A percentile compares a stretch with the other conserved stretches of the same genome.
phyloP scores from a whole-genome alignment of 202 grass and related monocot genomes.

The Panicum hallii region DNA sequence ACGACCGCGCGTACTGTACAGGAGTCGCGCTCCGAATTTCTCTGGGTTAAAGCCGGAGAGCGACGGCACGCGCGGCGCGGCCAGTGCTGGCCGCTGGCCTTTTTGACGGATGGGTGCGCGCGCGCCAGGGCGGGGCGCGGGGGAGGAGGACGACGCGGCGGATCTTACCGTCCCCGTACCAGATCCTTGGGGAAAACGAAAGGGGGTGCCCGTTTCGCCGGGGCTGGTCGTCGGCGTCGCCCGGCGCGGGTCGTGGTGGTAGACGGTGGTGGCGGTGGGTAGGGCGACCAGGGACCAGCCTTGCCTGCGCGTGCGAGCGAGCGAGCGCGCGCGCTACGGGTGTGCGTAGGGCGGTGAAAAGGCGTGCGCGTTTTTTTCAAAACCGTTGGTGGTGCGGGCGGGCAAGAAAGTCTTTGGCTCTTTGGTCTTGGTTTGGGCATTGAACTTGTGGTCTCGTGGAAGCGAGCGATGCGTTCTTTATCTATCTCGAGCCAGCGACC shows the following conservation, averaged over 20 bases:
- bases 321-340: too few relatives aligned
- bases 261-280: not conserved
- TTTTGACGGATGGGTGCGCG: not conserved
- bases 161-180: slow-evolving; percentile 27
- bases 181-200: slow-evolving; percentile 8
- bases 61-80: too few relatives aligned
- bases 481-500: too few relatives aligned
- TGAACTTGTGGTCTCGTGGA: too few relatives aligned
- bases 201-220: not conserved
- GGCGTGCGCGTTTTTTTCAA: not conserved
- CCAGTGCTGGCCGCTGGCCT: not conserved
- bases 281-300: slow-evolving; percentile 16
- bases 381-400: not conserved
- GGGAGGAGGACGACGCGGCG: not conserved
- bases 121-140: not conserved
- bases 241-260: slow-evolving; percentile 7
- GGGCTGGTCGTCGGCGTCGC: not conserved
- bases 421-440: too few relatives aligned
- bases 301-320: not conserved
- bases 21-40: not conserved
- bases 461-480: too few relatives aligned
- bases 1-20: not conserved
- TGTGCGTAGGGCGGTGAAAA: not conserved
- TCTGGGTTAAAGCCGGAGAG: too few relatives aligned
- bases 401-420: slow-evolving; percentile 20